Evolutionary conservation across 176 grass and related monocot genomes (phyloP).

Genomic region (Hyparrhenia diplandra): DNA sequence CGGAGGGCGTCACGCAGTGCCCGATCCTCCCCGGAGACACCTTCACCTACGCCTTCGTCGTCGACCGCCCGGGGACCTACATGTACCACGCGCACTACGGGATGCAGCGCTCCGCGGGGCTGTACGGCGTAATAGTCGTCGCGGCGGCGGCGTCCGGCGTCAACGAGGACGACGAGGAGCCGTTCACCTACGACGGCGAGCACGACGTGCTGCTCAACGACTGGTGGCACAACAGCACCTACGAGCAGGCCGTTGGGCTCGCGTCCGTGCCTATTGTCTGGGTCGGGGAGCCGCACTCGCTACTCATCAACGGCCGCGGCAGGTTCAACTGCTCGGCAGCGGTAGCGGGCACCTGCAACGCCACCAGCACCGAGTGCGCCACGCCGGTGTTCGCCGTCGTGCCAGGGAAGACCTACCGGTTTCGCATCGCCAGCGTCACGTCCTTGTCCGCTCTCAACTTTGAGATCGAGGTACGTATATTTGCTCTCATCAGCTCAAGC

Average conservation of each 20-base stretch:
- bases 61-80: conserved; percentile 62
- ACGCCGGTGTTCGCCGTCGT: conserved; percentile 62
- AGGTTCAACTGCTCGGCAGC: conserved; percentile 62
- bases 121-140: conserved; percentile 67
- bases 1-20: conserved; percentile 77
- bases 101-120: conserved; percentile 78
- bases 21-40: conserved; percentile 50
- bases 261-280: conserved; percentile 43
- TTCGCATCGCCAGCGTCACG: conserved; percentile 67
- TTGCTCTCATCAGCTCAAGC: background rate
- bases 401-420: conserved; percentile 62
- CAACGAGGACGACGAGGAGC: conserved; percentile 30
- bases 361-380: conserved; percentile 41
- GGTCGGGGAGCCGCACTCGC: conserved; percentile 73
- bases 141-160: background rate
- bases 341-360: conserved; percentile 31
- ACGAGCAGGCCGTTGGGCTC: conserved; percentile 60
- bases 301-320: conserved; percentile 65
- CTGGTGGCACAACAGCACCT: conserved; percentile 84
- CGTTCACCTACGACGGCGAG: conserved; percentile 67
- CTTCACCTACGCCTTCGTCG: conserved; percentile 59
- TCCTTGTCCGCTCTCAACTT: conserved; percentile 84
- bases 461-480: conserved; percentile 62
- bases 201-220: conserved; percentile 73
- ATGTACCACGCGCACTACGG: conserved; percentile 84